Conservation (phyloP, 148 eudicot genomes). For the Chenopodium album region DNA sequence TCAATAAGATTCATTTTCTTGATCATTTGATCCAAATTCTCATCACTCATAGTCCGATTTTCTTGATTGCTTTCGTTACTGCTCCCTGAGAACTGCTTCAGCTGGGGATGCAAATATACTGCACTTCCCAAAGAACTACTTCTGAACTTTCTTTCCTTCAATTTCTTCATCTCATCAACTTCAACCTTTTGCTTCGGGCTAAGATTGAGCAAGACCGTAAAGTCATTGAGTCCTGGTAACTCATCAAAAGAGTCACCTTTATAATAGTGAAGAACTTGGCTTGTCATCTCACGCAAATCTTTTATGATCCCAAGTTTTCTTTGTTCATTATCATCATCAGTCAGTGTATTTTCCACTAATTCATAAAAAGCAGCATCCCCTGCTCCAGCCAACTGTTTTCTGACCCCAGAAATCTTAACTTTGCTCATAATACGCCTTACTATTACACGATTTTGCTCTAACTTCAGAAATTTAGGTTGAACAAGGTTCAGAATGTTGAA, state of each 20-base stretch:
- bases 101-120: constrained; percentile 62
- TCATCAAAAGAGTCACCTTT: constrained; percentile 81
- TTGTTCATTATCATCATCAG: constrained; percentile 49
- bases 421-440: constrained; percentile 52
- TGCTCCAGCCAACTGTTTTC: constrained; percentile 36
- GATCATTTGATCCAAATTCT: constrained; percentile 49
- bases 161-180: constrained; percentile 43
- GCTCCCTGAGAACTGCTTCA: constrained; percentile 47
- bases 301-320: constrained; percentile 56
- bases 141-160: constrained; percentile 48
- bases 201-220: constrained; percentile 60
- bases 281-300: constrained; percentile 76
- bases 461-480: constrained; percentile 64
- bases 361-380: constrained; percentile 61
- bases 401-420: constrained; percentile 35
- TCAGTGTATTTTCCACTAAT: constrained; percentile 57
- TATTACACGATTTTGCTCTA: constrained; percentile 45
- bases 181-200: constrained; percentile 53
- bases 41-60: constrained; percentile 17
- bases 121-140: constrained; percentile 58
- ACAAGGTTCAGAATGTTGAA: constrained; percentile 79
- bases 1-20: constrained; percentile 47
- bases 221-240: constrained; percentile 76
- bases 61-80: constrained; percentile 32
- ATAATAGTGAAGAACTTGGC: constrained; percentile 73